Conservation (phyloP, 73 alveolate species). For the Paramecium primaurelia region DNA sequence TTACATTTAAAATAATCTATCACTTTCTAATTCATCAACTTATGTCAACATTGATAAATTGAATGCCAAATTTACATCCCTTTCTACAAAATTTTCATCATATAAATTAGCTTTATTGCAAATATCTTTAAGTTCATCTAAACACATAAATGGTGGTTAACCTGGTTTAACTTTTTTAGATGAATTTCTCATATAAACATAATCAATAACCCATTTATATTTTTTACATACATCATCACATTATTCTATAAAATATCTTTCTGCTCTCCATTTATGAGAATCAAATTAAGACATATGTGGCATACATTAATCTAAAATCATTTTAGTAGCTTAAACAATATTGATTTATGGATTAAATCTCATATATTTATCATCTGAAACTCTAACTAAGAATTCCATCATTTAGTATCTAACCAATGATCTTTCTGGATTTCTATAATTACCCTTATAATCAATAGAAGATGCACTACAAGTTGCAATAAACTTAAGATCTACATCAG, state of each 20-base stretch:
- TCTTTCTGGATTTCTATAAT: conserved; percentile 61
- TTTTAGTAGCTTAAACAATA: conserved; percentile 26
- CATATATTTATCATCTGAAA: conserved; percentile 56
- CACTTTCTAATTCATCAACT: conserved; percentile 70
- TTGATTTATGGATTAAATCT: background rate
- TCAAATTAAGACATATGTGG: conserved; percentile 4
- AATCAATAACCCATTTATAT: conserved; percentile 33
- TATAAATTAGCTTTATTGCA: conserved; percentile 44
- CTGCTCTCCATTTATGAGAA: conserved; percentile 49
- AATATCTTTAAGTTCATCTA: conserved; percentile 64
- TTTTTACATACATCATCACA: conserved; percentile 49
- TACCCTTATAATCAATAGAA: conserved; percentile 43
- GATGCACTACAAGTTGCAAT: conserved; percentile 56
- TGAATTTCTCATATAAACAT: conserved; percentile 25
- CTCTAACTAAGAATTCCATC: conserved; percentile 63
- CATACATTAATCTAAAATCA: conserved; percentile 6
- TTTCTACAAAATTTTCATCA: conserved; percentile 62
- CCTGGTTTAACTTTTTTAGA: conserved; percentile 82
- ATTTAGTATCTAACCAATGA: conserved; percentile 49
- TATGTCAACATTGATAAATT: conserved; percentile 71
- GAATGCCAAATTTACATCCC: conserved; percentile 69
- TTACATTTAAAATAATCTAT: conserved; percentile 68
- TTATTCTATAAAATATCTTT: conserved; percentile 27
- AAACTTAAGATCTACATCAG: conserved; percentile 56
- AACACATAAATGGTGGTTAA: conserved; percentile 64